Percentiles rank a stretch among this genome's conserved stretches.
Evolutionary conservation across 176 grass and related monocot genomes (phyloP).

Genomic region (Oryza brachyantha): DNA sequence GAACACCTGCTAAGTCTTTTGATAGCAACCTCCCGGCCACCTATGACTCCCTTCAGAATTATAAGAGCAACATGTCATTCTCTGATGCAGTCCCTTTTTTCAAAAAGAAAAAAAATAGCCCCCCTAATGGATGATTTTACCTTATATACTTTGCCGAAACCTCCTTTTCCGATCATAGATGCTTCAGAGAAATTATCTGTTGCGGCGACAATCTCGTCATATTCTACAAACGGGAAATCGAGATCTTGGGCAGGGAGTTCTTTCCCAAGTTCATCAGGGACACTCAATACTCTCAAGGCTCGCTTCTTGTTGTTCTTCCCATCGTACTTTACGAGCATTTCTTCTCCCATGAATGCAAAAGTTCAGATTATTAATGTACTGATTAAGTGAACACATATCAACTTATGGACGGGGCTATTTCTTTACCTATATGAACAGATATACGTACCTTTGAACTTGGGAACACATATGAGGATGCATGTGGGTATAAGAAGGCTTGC

Average conservation of each 20-base stretch:
- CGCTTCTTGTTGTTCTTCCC: neutral
- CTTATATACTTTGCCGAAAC: slow-evolving; percentile 54
- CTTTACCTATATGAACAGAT: too few relatives aligned
- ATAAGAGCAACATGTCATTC: neutral
- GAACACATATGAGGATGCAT: neutral
- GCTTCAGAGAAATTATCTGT: slow-evolving; percentile 41
- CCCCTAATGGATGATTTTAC: slow-evolving; percentile 1
- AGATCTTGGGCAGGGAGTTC: neutral
- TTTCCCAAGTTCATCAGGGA: neutral
- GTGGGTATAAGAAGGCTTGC: neutral
- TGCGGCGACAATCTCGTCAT: neutral
- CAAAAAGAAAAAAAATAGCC: too few relatives aligned
- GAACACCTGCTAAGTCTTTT: slow-evolving; percentile 45
- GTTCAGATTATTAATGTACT: too few relatives aligned
- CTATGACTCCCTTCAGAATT: slow-evolving; percentile 21
- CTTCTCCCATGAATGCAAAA: neutral
- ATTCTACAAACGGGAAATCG: slow-evolving; percentile 33
- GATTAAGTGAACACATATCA: neutral
- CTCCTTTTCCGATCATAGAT: slow-evolving; percentile 42
- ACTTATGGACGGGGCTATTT: too few relatives aligned
- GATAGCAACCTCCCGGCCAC: slow-evolving; percentile 34
- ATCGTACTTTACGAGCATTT: too few relatives aligned
- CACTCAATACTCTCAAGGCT: neutral
- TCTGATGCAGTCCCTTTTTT: neutral
- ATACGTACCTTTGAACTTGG: slow-evolving; percentile 14